phyloP scores from a whole-genome alignment of 495 filamentous ascomycete genomes.

The Aspergillus sparsus region DNA sequence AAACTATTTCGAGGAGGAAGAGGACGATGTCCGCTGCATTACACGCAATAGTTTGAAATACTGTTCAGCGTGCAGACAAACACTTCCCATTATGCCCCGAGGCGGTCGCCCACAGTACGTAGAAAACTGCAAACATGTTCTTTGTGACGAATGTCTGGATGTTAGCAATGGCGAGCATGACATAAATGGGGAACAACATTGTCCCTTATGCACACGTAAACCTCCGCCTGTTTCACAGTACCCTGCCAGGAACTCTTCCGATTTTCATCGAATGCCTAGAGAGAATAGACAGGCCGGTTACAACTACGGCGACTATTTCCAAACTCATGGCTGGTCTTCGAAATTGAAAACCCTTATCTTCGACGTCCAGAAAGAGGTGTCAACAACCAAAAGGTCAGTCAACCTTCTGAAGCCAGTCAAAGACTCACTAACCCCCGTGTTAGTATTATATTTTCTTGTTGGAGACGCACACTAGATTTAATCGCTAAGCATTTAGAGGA shows the following conservation, averaged over 20 bases:
- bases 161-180: not conserved
- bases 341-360: conserved; percentile 39
- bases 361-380: conserved; percentile 32
- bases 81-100: conserved; percentile 9
- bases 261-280: not conserved
- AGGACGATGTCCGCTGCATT: conserved; percentile 19
- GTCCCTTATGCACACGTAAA: conserved; percentile 6
- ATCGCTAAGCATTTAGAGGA: conserved; percentile 26
- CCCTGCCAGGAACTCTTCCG: not conserved
- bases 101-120: conserved; percentile 16
- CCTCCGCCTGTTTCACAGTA: conserved; percentile 9
- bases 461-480: conserved; percentile 49
- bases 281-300: not conserved
- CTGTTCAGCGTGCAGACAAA: conserved; percentile 5
- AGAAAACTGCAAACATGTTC: conserved; percentile 26
- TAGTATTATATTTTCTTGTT: conserved; percentile 56
- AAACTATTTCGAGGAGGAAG: conserved; percentile 24
- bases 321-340: conserved; percentile 16
- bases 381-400: conserved; percentile 36
- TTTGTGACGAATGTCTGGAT: conserved; percentile 17
- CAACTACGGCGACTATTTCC: not conserved
- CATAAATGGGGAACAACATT: not conserved
- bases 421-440: not conserved
- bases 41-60: conserved; percentile 16
- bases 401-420: too few species aligned